These are phyloP conservation scores for Ustilago sp. DNA, from an alignment of 1,284 basidiomycete species.

Conservation along the genomic window DNA sequence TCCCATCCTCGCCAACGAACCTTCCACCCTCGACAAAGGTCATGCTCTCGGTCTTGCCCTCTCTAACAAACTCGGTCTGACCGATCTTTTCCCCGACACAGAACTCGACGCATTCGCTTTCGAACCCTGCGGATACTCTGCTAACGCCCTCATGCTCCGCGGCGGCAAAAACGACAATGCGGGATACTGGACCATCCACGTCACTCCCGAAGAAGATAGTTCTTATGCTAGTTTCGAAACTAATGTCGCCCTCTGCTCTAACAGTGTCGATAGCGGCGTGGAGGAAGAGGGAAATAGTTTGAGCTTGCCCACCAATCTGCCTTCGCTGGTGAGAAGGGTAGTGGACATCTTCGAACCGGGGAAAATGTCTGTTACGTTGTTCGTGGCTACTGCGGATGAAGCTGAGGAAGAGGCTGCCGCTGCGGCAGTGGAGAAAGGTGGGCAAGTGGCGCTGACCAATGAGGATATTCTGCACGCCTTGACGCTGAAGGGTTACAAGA, in stretches of 20 bases:
- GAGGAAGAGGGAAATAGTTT: constrained; percentile 27
- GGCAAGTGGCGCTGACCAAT: constrained; percentile 41
- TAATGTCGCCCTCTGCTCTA: constrained; percentile 82
- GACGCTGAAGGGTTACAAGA: constrained; percentile 70
- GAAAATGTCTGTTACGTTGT: constrained; percentile 87
- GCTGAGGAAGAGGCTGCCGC: constrained; percentile 20
- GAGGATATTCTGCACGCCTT: constrained; percentile 66
- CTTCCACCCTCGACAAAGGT: constrained; percentile 49
- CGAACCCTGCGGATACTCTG: constrained; percentile 94
- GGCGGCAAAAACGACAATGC: constrained; percentile 45
- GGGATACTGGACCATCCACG: constrained; percentile 94
- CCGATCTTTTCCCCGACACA: constrained; percentile 84
- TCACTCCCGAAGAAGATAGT: constrained; percentile 96
- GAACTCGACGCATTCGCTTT: constrained; percentile 93
- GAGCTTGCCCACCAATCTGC: constrained; percentile 71
- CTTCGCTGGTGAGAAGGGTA: constrained; percentile 85
- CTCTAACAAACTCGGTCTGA: constrained; percentile 83
- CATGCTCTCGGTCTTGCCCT: constrained; percentile 78
- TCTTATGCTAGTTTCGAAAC: constrained; percentile 99
- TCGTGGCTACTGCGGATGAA: constrained; percentile 76
- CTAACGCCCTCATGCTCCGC: constrained; percentile 80
- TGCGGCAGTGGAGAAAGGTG: constrained; percentile 17
- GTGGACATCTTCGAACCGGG: constrained; percentile 93
- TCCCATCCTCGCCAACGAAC: constrained; percentile 11
- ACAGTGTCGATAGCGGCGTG: constrained; percentile 59